These are phyloP conservation scores for Neurospora sp. DNA, from an alignment of 2,329 filamentous ascomycete genomes.

Conservation along the genomic window DNA sequence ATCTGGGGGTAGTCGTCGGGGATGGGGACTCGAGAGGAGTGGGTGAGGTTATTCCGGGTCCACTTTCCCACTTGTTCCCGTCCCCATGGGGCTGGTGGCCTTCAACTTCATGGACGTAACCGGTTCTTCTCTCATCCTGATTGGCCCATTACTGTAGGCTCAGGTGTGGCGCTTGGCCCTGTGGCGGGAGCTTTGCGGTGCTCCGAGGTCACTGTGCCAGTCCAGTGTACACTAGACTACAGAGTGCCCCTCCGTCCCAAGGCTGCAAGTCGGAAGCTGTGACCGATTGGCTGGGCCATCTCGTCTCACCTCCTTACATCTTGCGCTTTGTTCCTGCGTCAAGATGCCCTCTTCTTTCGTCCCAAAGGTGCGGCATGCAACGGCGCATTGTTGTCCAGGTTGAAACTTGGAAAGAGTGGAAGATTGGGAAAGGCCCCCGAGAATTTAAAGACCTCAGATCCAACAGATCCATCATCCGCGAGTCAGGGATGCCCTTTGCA, in stretches of 20 bases:
- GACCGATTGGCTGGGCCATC: background rate
- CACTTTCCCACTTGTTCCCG: background rate
- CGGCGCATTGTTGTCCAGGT: background rate
- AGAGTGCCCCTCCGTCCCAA: background rate
- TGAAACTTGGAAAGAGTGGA: background rate
- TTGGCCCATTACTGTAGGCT: constrained; percentile 9
- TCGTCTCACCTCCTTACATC: background rate
- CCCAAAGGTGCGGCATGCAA: background rate
- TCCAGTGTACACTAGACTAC: background rate
- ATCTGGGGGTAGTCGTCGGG: constrained; percentile 8
- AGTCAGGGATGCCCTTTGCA: background rate
- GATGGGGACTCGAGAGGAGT: constrained; percentile 10
- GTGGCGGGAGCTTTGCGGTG: constrained; percentile 8
- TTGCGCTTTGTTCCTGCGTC: background rate
- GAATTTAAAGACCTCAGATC: background rate
- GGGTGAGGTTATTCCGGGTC: constrained; percentile 7
- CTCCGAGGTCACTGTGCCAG: background rate
- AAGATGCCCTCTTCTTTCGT: background rate
- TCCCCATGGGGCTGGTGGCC: constrained; percentile 12
- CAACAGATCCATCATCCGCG: background rate
- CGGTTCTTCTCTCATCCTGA: constrained; percentile 9
- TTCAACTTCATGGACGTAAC: background rate
- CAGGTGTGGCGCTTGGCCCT: constrained; percentile 7
- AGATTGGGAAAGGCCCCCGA: background rate
- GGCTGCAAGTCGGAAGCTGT: background rate